phyloP scores from a whole-genome alignment of 1,139 yeast genomes.

The Blastobotrys proliferans region DNA sequence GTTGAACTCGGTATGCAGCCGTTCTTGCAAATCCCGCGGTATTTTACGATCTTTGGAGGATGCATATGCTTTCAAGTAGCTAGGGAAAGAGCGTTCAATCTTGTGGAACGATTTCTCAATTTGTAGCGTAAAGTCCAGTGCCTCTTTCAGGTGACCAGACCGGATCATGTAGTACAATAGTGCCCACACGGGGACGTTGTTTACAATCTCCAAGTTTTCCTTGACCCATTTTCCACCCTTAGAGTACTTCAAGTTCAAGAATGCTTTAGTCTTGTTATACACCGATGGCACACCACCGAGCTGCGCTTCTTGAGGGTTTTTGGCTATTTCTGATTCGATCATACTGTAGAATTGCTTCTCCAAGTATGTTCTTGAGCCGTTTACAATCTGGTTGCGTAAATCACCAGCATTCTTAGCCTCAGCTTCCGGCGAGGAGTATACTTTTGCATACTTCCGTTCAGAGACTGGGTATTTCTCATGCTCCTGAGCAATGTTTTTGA shows the following conservation, averaged over 20 bases:
- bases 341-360: slow-evolving; percentile 75
- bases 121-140: slow-evolving; percentile 54
- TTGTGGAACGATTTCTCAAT: slow-evolving; percentile 64
- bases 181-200: slow-evolving; percentile 92
- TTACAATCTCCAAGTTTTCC: slow-evolving; percentile 55
- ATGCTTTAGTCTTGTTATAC: slow-evolving; percentile 65
- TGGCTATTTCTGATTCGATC: slow-evolving; percentile 67
- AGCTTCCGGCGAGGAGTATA: slow-evolving; percentile 28
- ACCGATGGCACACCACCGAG: slow-evolving; percentile 64
- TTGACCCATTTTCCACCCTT: slow-evolving; percentile 47
- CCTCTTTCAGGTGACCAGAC: slow-evolving; percentile 78
- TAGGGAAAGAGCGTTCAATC: slow-evolving; percentile 79
- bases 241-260: slow-evolving; percentile 44
- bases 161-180: slow-evolving; percentile 77
- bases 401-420: slow-evolving; percentile 33
- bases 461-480: slow-evolving; percentile 28
- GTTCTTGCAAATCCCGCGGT: slow-evolving; percentile 63
- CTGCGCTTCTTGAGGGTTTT: slow-evolving; percentile 52
- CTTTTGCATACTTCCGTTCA: slow-evolving; percentile 47
- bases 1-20: slow-evolving; percentile 75
- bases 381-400: slow-evolving; percentile 49
- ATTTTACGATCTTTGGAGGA: slow-evolving; percentile 53
- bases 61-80: slow-evolving; percentile 69
- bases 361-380: slow-evolving; percentile 56
- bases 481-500: slow-evolving; percentile 31